Evolutionary conservation across 1,139 yeast genomes (phyloP).

Genomic region (Yamadazyma dushanensis): DNA sequence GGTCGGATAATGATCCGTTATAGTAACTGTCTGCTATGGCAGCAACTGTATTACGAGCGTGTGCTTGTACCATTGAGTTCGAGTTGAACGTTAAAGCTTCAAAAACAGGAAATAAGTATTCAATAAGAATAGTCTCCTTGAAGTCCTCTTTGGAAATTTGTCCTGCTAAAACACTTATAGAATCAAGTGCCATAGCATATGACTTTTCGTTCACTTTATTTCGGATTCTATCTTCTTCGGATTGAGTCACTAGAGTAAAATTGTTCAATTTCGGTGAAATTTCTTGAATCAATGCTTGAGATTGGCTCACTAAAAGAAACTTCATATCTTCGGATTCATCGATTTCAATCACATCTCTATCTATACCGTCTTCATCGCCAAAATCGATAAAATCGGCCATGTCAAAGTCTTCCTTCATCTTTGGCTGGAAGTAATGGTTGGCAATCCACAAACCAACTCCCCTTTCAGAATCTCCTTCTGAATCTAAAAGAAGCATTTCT

Average conservation of each 20-base stretch:
- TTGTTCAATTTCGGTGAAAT: conserved; percentile 12
- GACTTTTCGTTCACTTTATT: conserved; percentile 22
- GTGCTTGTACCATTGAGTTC: conserved; percentile 29
- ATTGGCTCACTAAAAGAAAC: conserved; percentile 15
- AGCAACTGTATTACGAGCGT: conserved; percentile 27
- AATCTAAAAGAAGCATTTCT: conserved; percentile 17
- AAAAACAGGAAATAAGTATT: conserved; percentile 32
- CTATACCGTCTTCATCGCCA: conserved; percentile 12
- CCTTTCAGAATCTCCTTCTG: conserved; percentile 6
- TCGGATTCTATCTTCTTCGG: conserved; percentile 19
- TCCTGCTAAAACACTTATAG: conserved; percentile 29
- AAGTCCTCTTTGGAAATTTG: conserved; percentile 27
- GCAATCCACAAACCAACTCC: conserved; percentile 35
- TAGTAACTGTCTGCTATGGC: conserved; percentile 55
- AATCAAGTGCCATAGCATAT: conserved; percentile 31
- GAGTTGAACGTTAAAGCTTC: conserved; percentile 35
- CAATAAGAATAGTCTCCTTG: conserved; percentile 31
- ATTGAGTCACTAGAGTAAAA: conserved; percentile 8
- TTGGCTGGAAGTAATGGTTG: conserved; percentile 17
- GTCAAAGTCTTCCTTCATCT: conserved; percentile 19
- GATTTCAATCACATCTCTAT: conserved; percentile 4
- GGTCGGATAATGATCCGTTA: conserved; percentile 50
- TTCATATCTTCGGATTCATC: conserved; percentile 18
- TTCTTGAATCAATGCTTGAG: conserved; percentile 24
- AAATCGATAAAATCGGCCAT: conserved; percentile 25